A percentile compares a stretch with the other conserved stretches of the same genome.
Conservation (phyloP, 192 early-diverging fungal species). For the Chytriomyces sp. region DNA sequence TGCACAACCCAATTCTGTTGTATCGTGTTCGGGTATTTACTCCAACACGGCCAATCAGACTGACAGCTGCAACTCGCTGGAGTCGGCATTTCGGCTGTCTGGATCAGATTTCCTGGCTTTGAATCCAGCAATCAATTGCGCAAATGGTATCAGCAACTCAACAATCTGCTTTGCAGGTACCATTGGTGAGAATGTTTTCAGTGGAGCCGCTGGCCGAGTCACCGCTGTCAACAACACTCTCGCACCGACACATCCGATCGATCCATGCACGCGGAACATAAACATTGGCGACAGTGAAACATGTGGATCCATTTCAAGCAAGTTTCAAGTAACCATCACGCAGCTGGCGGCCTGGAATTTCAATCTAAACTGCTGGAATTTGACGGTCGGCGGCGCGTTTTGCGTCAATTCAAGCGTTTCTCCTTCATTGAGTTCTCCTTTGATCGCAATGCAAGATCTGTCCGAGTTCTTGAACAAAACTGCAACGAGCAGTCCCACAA, state of each 20-base stretch:
- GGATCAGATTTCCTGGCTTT: neutral
- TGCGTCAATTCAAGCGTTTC: neutral
- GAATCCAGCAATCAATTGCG: neutral
- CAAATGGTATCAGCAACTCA: neutral
- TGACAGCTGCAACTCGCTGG: neutral
- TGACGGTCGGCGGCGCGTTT: neutral
- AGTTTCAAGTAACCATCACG: neutral
- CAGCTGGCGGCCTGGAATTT: neutral
- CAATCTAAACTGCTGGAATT: slow-evolving; percentile 2
- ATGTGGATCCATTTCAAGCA: neutral
- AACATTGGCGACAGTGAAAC: neutral
- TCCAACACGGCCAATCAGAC: neutral
- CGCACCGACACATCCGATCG: neutral
- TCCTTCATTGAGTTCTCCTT: neutral
- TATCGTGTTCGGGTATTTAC: neutral
- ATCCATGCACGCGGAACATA: neutral
- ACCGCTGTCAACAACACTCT: neutral
- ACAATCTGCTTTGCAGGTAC: neutral
- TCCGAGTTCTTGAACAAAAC: neutral
- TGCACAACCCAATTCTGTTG: neutral
- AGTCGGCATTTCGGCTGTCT: neutral
- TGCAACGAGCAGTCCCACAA: neutral
- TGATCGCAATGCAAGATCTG: neutral
- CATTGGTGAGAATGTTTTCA: no score
- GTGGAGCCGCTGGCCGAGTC: neutral